A percentile compares a stretch with the other conserved stretches of the same genome.
Conservation (phyloP, 163 green algal species). For the Chloromonas sp. region DNA sequence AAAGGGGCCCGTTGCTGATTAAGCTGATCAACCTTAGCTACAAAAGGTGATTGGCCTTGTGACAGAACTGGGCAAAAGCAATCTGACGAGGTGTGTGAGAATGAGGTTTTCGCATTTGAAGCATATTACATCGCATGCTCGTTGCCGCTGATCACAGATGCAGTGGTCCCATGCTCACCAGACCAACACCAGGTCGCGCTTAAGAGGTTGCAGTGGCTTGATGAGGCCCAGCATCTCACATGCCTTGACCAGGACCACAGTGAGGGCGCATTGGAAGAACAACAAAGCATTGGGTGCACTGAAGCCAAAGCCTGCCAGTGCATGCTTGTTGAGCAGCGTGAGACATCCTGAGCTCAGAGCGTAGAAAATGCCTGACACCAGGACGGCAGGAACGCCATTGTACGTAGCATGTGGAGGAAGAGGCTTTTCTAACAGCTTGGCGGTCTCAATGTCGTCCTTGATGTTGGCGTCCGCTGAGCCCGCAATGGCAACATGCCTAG, state of each 20-base stretch:
- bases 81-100: too few relatives aligned
- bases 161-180: slow-evolving; percentile 32
- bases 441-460: too few relatives aligned
- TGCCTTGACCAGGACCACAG: slow-evolving; percentile 47
- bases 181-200: slow-evolving; percentile 44
- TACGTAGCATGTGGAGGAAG: neutral
- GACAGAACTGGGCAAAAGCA: too few relatives aligned
- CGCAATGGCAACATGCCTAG: too few relatives aligned
- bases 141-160: too few relatives aligned
- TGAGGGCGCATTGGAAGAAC: slow-evolving; percentile 53
- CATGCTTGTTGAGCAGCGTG: slow-evolving; percentile 66
- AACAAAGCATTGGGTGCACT: slow-evolving; percentile 49
- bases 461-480: too few relatives aligned
- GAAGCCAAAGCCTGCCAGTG: slow-evolving; percentile 53
- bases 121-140: too few relatives aligned
- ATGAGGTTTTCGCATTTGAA: too few relatives aligned
- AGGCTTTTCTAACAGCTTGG: neutral
- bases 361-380: slow-evolving; percentile 2
- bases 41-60: too few relatives aligned
- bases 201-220: slow-evolving; percentile 47
- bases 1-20: too few relatives aligned
- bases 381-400: neutral
- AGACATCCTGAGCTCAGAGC: slow-evolving; percentile 26
- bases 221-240: slow-evolving; percentile 41
- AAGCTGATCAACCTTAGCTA: too few relatives aligned